Percentiles rank a stretch among this genome's conserved stretches.
These are phyloP conservation scores for Cutaneotrichosporon sp. DNA, from an alignment of 1,284 basidiomycete species.

Conservation along the genomic window DNA sequence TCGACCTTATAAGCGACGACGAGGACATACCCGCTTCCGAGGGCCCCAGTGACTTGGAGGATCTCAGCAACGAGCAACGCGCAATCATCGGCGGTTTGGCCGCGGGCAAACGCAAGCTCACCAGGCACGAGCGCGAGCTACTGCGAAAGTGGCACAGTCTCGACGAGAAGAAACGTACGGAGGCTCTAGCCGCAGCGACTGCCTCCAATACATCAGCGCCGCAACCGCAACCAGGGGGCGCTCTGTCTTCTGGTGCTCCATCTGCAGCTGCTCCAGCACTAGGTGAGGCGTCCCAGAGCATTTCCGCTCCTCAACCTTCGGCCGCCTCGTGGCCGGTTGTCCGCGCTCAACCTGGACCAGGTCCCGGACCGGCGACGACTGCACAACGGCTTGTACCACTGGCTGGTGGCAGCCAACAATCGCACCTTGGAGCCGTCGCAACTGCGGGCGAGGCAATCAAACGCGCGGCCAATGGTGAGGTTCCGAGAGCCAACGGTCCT, in stretches of 20 bases:
- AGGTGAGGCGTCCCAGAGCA: background rate
- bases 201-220: background rate
- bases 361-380: background rate
- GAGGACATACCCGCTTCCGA: constrained; percentile 1
- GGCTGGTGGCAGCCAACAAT: background rate
- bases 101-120: constrained; percentile 10
- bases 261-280: background rate
- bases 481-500: background rate
- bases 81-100: background rate
- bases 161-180: constrained; percentile 6
- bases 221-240: background rate
- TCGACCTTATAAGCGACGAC: background rate
- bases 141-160: constrained; percentile 2
- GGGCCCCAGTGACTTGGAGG: constrained; percentile 7
- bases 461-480: background rate
- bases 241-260: background rate
- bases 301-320: background rate
- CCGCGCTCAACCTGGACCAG: background rate
- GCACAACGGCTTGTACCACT: background rate
- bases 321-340: background rate
- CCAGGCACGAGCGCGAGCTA: constrained; percentile 9
- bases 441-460: background rate
- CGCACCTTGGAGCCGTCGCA: background rate
- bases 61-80: constrained; percentile 10
- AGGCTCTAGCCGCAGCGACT: background rate